Conservation (phyloP, 23 red algal species). For the Pyropia yezoensis region DNA sequence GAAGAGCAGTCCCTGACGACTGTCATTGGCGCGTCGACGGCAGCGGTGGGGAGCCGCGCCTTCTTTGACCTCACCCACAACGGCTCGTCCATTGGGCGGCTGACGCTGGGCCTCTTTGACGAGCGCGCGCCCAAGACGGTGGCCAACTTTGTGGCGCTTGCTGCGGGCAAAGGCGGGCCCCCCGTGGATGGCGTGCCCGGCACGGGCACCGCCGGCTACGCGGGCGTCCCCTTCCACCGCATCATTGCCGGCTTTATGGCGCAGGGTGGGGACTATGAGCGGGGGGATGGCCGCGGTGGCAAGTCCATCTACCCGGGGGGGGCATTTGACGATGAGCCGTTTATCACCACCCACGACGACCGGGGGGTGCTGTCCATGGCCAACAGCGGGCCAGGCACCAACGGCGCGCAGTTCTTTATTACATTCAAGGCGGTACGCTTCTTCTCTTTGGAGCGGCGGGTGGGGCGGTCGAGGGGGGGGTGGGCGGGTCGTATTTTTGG, state of each 20-base stretch:
- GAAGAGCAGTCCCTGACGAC: too few relatives aligned
- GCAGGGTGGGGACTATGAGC: constrained; percentile 79
- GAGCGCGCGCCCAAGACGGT: constrained; percentile 72
- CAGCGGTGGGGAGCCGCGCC: background rate
- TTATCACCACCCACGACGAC: constrained; percentile 63
- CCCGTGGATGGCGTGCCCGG: constrained; percentile 16
- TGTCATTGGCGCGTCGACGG: too few relatives aligned
- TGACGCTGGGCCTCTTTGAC: constrained; percentile 80
- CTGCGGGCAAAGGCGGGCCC: constrained; percentile 33
- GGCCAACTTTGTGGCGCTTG: constrained; percentile 69
- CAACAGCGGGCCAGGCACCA: constrained; percentile 82
- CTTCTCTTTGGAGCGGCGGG: too few relatives aligned
- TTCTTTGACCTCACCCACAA: constrained; percentile 72
- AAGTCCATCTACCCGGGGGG: constrained; percentile 77
- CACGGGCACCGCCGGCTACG: constrained; percentile 24
- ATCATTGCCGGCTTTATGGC: constrained; percentile 83
- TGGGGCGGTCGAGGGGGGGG: too few relatives aligned
- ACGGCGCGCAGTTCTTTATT: constrained; percentile 76
- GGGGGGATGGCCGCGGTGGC: constrained; percentile 67
- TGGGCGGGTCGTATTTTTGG: too few relatives aligned
- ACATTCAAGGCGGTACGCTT: constrained; percentile 12
- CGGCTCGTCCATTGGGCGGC: constrained; percentile 49
- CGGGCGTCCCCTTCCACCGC: constrained; percentile 64
- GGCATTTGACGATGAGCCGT: constrained; percentile 53
- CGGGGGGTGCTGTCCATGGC: constrained; percentile 87